Conservation (phyloP, 2,329 filamentous ascomycete genomes). For the Aspergillus puulaauensis region DNA sequence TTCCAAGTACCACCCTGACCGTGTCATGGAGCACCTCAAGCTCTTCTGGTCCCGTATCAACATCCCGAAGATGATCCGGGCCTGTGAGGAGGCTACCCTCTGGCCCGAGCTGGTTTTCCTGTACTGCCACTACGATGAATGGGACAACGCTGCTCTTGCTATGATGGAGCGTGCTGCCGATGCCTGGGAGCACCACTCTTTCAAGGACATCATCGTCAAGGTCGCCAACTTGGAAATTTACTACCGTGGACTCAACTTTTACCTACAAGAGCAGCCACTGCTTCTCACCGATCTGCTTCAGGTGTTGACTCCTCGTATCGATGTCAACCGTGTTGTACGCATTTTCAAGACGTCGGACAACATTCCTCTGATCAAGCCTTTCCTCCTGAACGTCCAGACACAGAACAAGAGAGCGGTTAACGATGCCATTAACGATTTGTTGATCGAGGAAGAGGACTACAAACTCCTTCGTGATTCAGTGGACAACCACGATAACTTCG, state of each 20-base stretch:
- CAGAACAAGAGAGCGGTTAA: slow-evolving; percentile 99
- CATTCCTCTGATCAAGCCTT: slow-evolving; percentile 96
- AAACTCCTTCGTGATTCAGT: slow-evolving; percentile 97
- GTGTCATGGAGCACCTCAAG: slow-evolving; percentile 97
- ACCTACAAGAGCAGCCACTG: slow-evolving; percentile 93
- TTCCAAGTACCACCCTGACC: slow-evolving; percentile 91
- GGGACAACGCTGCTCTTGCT: slow-evolving; percentile 91
- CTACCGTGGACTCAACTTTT: slow-evolving; percentile 95
- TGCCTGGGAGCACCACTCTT: slow-evolving; percentile 98
- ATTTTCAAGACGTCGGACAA: slow-evolving; percentile 99
- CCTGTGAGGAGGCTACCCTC: slow-evolving; percentile 88
- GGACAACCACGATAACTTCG: slow-evolving; percentile 99
- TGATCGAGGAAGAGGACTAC: slow-evolving; percentile 99
- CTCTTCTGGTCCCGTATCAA: slow-evolving; percentile 98
- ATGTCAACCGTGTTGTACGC: slow-evolving; percentile 97
- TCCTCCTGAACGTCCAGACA: slow-evolving; percentile 90
- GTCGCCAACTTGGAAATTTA: slow-evolving; percentile 98
- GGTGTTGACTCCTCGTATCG: slow-evolving; percentile 85
- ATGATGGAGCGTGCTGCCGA: slow-evolving; percentile 98
- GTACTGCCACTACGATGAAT: slow-evolving; percentile 98
- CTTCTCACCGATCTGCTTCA: slow-evolving; percentile 94
- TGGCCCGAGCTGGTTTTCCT: slow-evolving; percentile 98
- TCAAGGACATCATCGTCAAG: slow-evolving; percentile 98
- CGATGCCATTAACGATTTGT: slow-evolving; percentile 92
- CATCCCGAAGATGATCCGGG: slow-evolving; percentile 92